Evolutionary conservation across 345 rosid species (phyloP), one percentile per base, ranked within the genome.

Genomic region (Laguncularia racemosa): DNA sequence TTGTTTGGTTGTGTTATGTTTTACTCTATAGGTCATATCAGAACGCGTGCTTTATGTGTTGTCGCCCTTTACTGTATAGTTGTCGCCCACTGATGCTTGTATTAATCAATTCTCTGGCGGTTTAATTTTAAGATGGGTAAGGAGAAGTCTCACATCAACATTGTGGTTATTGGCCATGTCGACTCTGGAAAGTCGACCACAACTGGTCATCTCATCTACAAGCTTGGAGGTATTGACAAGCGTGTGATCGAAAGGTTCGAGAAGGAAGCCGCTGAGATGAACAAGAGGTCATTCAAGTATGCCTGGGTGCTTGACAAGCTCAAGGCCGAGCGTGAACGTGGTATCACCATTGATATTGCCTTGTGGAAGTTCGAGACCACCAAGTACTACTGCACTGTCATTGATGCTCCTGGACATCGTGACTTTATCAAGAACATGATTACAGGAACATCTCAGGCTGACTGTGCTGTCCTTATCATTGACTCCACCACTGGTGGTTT

Each of bases 201-300:
- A 21, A 50, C 53, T 13, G 53, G 53, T 17, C 53, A 50, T 26
- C 15, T 50, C 23, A 50, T 50, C 53, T 50, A 83, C 78, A 85
- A 85, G 83, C 84, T 85, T 58, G 86, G 93, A 51, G 93, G 86
- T 61, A 85, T 83, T 57, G 86, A 85, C 80, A 83, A 85, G 78
- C 89, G 89, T 74, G 92, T 85, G 18, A 85, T 85, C 7, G 86
- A 85, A 72, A 82, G 88, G 59, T 85, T 85, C 4, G 89, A 85
- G 77, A 83, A 83, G 79, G 93, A 85, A 45, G 86, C 89, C 65
- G 86, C 92, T 69, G 89, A 80, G 72, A 82, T 82, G 92, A 85
- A 82, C 83, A 85, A 85, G 59, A 78, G 89, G 72, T 82, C 88
- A 13, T 85, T 85, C 73, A 85, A 85, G 66, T 85, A 85, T 48